Evolutionary conservation across 306 rosid genomes (phyloP).

Genomic region (Glycine tomentella): DNA sequence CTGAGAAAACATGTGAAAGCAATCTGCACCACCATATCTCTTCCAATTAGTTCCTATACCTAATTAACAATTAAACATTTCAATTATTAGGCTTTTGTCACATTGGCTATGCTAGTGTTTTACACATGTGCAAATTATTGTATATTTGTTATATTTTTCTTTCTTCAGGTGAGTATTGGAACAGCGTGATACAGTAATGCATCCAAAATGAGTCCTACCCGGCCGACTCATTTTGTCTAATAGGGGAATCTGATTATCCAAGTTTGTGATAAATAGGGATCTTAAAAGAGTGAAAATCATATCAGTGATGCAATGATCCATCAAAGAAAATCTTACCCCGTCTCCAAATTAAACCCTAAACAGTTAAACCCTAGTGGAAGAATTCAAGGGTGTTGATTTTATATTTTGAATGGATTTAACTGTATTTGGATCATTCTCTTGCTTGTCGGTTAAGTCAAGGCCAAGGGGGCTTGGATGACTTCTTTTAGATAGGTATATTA

Average conservation of each 20-base stretch:
- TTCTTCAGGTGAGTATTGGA: neutral
- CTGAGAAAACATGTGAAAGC: slow-evolving; percentile 15
- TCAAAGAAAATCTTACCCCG: too few species aligned
- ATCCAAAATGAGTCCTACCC: neutral
- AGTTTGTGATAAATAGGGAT: neutral
- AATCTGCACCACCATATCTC: neutral
- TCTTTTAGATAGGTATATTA: too few species aligned
- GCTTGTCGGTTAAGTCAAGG: too few species aligned
- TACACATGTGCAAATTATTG: slow-evolving; percentile 20
- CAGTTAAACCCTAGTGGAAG: too few species aligned
- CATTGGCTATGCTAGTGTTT: slow-evolving; percentile 23
- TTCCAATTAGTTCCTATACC: neutral
- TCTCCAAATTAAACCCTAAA: too few species aligned
- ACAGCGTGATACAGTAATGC: neutral
- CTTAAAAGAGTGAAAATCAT: neutral
- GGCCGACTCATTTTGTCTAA: neutral
- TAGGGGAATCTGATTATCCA: neutral
- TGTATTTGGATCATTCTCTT: too few species aligned
- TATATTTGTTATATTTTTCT: neutral
- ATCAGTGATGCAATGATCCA: too few species aligned
- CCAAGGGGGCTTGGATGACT: too few species aligned
- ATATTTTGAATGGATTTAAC: too few species aligned
- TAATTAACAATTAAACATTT: slow-evolving; percentile 4
- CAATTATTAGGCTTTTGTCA: slow-evolving; percentile 25
- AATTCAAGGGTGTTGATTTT: too few species aligned